Evolutionary conservation across 345 rosid species (phyloP).

Genomic region (Populus euphratica): DNA sequence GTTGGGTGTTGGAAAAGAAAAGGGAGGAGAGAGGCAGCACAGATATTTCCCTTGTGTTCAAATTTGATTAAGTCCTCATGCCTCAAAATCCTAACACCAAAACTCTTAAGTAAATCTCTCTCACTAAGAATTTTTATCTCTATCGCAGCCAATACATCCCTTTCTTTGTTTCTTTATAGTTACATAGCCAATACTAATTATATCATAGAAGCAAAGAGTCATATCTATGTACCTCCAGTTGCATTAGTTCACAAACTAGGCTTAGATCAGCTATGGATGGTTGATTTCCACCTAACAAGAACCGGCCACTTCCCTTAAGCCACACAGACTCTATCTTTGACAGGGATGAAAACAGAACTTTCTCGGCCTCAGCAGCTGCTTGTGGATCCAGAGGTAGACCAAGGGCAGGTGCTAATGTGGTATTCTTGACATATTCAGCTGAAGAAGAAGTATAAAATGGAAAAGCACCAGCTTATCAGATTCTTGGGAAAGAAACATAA

Average conservation of each 20-base stretch:
- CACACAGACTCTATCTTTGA: constrained; percentile 62
- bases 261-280: constrained; percentile 84
- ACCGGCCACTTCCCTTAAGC: constrained; percentile 69
- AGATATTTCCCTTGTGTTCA: background rate
- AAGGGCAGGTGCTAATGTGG: constrained; percentile 46
- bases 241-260: constrained; percentile 80
- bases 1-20: background rate
- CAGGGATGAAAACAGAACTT: constrained; percentile 49
- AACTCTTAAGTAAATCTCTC: background rate
- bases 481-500: background rate
- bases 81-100: background rate
- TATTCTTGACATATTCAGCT: constrained; percentile 49
- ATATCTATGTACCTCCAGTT: constrained; percentile 54
- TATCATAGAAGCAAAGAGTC: background rate
- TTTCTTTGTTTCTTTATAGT: no score
- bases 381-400: constrained; percentile 50
- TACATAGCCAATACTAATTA: no score
- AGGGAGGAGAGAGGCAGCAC: background rate
- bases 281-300: constrained; percentile 67
- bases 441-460: constrained; percentile 20
- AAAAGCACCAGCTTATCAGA: constrained; percentile 9
- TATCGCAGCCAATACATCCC: background rate
- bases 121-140: background rate
- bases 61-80: background rate
- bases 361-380: constrained; percentile 69